These are phyloP conservation scores for Scleromitrula shiraiana DNA, from an alignment of 2,329 filamentous ascomycete genomes.

Conservation along the genomic window DNA sequence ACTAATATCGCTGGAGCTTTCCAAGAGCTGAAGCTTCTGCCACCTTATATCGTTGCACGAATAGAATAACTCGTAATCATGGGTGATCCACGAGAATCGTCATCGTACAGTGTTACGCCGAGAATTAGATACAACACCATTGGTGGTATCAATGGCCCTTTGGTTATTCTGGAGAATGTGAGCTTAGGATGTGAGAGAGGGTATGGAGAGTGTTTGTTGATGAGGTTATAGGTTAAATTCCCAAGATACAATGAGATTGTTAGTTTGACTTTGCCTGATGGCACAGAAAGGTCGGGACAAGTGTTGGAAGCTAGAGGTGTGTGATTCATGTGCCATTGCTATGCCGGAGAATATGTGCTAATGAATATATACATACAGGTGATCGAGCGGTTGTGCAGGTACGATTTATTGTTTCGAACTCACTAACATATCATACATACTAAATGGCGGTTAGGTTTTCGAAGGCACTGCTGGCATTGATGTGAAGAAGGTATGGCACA, in stretches of 20 bases:
- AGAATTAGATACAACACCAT: constrained; percentile 95
- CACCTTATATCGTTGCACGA: neutral
- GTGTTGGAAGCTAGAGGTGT: constrained; percentile 94
- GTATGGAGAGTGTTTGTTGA: constrained; percentile 14
- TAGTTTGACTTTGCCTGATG: constrained; percentile 89
- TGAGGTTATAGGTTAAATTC: constrained; percentile 75
- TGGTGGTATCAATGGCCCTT: constrained; percentile 91
- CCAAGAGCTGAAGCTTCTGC: constrained; percentile 7
- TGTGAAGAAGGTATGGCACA: constrained; percentile 75
- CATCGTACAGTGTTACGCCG: constrained; percentile 46
- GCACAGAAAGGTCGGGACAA: constrained; percentile 85
- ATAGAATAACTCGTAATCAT: constrained; percentile 19
- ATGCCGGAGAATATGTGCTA: constrained; percentile 12
- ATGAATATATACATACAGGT: constrained; percentile 43
- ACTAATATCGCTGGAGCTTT: constrained; percentile 8
- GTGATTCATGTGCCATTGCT: constrained; percentile 6
- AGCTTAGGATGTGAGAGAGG: constrained; percentile 29
- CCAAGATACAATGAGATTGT: constrained; percentile 98
- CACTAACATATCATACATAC: constrained; percentile 7
- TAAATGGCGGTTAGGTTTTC: constrained; percentile 62
- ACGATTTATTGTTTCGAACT: constrained; percentile 26
- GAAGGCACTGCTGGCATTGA: constrained; percentile 96
- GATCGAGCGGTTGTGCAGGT: constrained; percentile 94
- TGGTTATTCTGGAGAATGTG: constrained; percentile 97
- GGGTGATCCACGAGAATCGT: constrained; percentile 31